A percentile compares a stretch with the other conserved stretches of the same genome.
Evolutionary conservation across 306 rosid genomes (phyloP).

Genomic region (Pyrus betulifolia): DNA sequence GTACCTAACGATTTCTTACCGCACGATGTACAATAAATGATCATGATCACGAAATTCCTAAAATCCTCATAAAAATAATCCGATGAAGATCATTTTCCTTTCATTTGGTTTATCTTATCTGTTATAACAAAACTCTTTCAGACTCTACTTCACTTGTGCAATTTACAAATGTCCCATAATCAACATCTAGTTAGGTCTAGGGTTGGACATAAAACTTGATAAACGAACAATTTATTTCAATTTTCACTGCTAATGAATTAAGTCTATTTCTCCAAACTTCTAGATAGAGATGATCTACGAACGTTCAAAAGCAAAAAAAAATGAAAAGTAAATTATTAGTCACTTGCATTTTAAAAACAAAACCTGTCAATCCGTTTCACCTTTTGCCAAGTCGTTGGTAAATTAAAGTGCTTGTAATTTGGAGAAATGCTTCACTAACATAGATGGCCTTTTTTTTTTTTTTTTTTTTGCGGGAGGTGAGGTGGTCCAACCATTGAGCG

Average conservation of each 20-base stretch:
- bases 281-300: background rate
- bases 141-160: background rate
- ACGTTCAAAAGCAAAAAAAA: background rate
- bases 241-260: background rate
- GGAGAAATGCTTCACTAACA: background rate
- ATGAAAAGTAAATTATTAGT: background rate
- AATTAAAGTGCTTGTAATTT: background rate
- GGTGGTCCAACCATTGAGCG: conserved; percentile 5
- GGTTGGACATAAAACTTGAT: background rate
- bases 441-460: background rate
- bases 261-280: background rate
- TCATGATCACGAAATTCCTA: no score
- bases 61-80: no score
- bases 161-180: background rate
- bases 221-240: background rate
- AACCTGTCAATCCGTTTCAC: background rate
- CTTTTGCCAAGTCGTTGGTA: background rate
- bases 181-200: background rate
- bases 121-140: background rate
- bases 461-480: background rate
- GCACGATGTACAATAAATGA: no score
- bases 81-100: background rate
- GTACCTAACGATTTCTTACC: no score
- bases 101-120: background rate
- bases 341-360: background rate